phyloP scores from a whole-genome alignment of 805 yeast genomes.

The Candida andamanensis region DNA sequence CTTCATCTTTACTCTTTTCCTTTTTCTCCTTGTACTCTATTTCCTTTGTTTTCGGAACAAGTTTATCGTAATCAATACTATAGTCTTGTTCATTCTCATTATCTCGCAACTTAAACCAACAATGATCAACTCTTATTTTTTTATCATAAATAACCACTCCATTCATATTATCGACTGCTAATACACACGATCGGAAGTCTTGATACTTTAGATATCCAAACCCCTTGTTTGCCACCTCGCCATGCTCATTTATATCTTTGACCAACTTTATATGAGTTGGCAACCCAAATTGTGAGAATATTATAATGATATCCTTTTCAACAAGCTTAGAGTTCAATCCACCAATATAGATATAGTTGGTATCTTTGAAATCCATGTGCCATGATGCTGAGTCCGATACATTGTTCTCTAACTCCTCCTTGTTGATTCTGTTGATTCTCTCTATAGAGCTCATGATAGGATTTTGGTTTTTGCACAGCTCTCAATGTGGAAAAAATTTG shows the following conservation, averaged over 20 bases:
- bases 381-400: constrained; percentile 67
- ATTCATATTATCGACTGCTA: constrained; percentile 87
- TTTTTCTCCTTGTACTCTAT: constrained; percentile 1
- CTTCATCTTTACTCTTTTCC: constrained; percentile 4
- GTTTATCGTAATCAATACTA: constrained; percentile 20
- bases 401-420: constrained; percentile 59
- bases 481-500: constrained; percentile 5
- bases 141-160: constrained; percentile 55
- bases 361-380: constrained; percentile 80
- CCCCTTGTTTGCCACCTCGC: constrained; percentile 62
- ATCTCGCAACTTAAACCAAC: constrained; percentile 51
- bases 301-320: constrained; percentile 69
- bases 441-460: constrained; percentile 31
- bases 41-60: constrained; percentile 11
- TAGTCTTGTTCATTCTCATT: constrained; percentile 47
- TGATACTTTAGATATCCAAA: constrained; percentile 82
- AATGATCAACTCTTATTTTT: constrained; percentile 62
- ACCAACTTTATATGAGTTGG: constrained; percentile 72
- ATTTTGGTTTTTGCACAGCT: constrained; percentile 6
- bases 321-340: constrained; percentile 57
- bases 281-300: constrained; percentile 86
- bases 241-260: constrained; percentile 34
- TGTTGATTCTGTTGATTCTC: constrained; percentile 53
- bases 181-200: constrained; percentile 69
- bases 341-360: constrained; percentile 76